Evolutionary conservation across 805 yeast genomes (phyloP), one percentile per base, ranked within the genome.

Genomic region (Saccharomyces jurei): DNA sequence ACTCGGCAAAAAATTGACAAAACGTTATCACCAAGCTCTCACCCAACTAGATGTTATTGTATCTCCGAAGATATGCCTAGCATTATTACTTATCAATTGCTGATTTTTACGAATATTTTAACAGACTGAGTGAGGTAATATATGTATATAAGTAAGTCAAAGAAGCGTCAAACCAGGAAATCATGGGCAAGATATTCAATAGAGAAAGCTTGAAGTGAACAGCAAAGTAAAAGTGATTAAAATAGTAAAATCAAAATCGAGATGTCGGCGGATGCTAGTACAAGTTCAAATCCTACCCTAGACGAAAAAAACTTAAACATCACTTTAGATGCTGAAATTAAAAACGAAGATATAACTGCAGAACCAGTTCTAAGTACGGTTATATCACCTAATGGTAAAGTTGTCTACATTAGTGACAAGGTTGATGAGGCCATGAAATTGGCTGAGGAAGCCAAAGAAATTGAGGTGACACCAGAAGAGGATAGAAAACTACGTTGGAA

Each of bases 341-440:
- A 36, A 17, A 36, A 36, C 8, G 44, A 17, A 36, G 44, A 36
- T 2, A 22, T 36, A 36, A 17, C 22, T 17, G 44, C 44, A 8
- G 44, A 36, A 17, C 44, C 44, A 17, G 44, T 36, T 21, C 44
- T 56, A 48, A 53, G 49, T 21, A 57, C 66, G 4, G 57, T 66
- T 17, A 25, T 66, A 2, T 68, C 71, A 6, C 67, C 70, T 3
- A 32, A 53, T 13, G 70, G 69, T 17, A 52, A 60, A 25, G 63
- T 61, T 21, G 58, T 69, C n/a, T 50, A 67, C n/a, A 63, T 71
- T 25, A 72, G 72, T 9, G 72, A 72, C 53, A 76, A 74, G 56
- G 78, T 73, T 22, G 82, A 78, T 59, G 75, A 71, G 52, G 82
- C 82, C 10, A 71, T 78, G 77, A 56, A 62, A 44, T 59, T 73